Conservation (phyloP, 2,329 filamentous ascomycete genomes). For the Stachybotrys elegans region DNA sequence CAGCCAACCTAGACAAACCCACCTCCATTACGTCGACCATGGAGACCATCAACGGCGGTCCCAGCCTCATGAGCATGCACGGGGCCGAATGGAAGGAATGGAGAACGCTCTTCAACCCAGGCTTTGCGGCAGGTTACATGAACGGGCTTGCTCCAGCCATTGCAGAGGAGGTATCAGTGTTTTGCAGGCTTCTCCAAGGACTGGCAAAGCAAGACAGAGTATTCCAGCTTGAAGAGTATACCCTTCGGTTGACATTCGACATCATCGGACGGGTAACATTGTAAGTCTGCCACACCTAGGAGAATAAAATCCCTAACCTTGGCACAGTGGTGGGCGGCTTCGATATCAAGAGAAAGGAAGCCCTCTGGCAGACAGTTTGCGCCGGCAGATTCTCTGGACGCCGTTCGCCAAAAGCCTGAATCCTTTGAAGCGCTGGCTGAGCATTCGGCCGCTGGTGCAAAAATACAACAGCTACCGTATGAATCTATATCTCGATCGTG, state of each 20-base stretch:
- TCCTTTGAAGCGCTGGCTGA: not conserved
- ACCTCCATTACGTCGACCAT: not conserved
- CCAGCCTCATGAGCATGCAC: not conserved
- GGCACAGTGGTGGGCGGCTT: not conserved
- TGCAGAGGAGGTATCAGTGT: not conserved
- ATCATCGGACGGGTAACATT: slow-evolving; percentile 1
- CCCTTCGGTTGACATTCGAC: not conserved
- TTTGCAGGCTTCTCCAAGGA: not conserved
- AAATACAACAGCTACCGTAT: slow-evolving; percentile 3
- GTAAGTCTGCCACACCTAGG: not conserved
- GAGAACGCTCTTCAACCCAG: not conserved
- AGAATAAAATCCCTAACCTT: not conserved
- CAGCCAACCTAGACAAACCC: not conserved
- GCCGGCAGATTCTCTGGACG: not conserved
- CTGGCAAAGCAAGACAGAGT: not conserved
- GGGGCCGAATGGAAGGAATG: slow-evolving; percentile 1
- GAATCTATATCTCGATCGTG: not conserved
- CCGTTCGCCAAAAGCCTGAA: slow-evolving; percentile 1
- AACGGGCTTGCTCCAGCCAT: not conserved
- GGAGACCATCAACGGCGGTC: slow-evolving; percentile 1
- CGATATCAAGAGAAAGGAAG: not conserved
- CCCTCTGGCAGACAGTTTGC: not conserved
- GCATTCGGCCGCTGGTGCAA: not conserved
- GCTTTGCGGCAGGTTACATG: not conserved
- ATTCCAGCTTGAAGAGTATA: not conserved